Conservation (phyloP, 2,329 filamentous ascomycete species). For the Curvularia sp. region DNA sequence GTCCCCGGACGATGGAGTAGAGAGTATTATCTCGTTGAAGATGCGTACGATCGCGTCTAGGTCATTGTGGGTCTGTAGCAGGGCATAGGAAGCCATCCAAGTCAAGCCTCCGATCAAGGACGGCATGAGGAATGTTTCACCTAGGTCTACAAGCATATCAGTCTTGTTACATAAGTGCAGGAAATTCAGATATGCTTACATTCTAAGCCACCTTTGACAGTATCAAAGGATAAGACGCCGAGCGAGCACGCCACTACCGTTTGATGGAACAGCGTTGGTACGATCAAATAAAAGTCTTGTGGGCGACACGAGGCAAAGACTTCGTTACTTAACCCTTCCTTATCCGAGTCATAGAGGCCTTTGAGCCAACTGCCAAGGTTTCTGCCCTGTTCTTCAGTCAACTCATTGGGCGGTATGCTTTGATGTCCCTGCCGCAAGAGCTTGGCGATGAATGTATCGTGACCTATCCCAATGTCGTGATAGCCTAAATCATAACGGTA, state of each 20-base stretch:
- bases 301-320: conserved; percentile 82
- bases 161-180: not conserved
- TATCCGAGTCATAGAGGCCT: conserved; percentile 71
- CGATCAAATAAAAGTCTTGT: conserved; percentile 80
- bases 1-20: conserved; percentile 73
- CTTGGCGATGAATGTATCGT: conserved; percentile 72
- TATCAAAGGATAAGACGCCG: conserved; percentile 70
- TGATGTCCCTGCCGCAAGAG: conserved; percentile 67
- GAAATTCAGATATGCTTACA: conserved; percentile 57
- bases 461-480: conserved; percentile 68
- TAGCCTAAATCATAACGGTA: conserved; percentile 73
- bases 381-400: conserved; percentile 69
- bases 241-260: conserved; percentile 74
- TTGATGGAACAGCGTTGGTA: conserved; percentile 78
- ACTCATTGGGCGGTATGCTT: conserved; percentile 63
- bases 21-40: conserved; percentile 74
- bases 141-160: conserved; percentile 62
- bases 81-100: conserved; percentile 74
- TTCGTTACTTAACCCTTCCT: conserved; percentile 78
- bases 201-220: conserved; percentile 76
- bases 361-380: conserved; percentile 78
- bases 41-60: conserved; percentile 74
- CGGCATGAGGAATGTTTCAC: conserved; percentile 81
- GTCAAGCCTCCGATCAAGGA: conserved; percentile 75
- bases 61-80: conserved; percentile 68